phyloP scores from a whole-genome alignment of 768 basidiomycete genomes.

The Collybia mongolica region DNA sequence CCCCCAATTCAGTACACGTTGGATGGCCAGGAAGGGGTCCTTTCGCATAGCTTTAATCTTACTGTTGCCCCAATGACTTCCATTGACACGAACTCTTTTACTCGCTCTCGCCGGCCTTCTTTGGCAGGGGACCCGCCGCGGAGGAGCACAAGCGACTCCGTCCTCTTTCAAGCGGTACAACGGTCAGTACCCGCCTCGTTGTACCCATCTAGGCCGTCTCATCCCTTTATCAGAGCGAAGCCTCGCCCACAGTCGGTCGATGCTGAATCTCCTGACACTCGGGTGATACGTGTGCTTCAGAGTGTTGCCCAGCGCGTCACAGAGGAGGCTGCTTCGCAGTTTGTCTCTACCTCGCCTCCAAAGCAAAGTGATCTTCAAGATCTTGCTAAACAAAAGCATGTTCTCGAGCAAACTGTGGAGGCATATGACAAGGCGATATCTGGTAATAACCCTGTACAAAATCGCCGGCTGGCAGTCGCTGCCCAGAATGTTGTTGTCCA shows the following conservation, averaged over 20 bases:
- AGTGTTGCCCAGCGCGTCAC: conserved; percentile 77
- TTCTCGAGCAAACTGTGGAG: conserved; percentile 66
- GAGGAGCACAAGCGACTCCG: conserved; percentile 48
- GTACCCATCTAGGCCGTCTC: background rate
- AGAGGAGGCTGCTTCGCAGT: conserved; percentile 68
- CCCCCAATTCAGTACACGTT: conserved; percentile 52
- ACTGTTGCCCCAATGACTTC: conserved; percentile 65
- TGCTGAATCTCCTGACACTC: conserved; percentile 50
- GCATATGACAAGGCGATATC: conserved; percentile 73
- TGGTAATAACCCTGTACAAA: conserved; percentile 49
- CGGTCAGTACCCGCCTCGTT: conserved; percentile 24
- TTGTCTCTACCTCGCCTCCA: conserved; percentile 50
- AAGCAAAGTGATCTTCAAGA: conserved; percentile 54
- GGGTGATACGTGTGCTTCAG: conserved; percentile 77
- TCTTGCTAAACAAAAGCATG: conserved; percentile 79
- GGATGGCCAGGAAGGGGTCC: conserved; percentile 71
- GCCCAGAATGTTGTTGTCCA: conserved; percentile 82
- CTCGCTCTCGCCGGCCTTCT: conserved; percentile 42
- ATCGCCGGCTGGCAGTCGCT: conserved; percentile 66
- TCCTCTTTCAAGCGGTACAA: conserved; percentile 39
- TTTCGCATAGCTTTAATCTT: conserved; percentile 67
- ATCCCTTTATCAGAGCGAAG: conserved; percentile 19
- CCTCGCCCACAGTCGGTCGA: conserved; percentile 24
- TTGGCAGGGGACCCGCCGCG: conserved; percentile 40
- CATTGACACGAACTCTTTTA: conserved; percentile 37